Evolutionary conservation across 169 alveolate species (phyloP), one percentile per base, ranked within the genome.

Genomic region (Perkinsus marinus): DNA sequence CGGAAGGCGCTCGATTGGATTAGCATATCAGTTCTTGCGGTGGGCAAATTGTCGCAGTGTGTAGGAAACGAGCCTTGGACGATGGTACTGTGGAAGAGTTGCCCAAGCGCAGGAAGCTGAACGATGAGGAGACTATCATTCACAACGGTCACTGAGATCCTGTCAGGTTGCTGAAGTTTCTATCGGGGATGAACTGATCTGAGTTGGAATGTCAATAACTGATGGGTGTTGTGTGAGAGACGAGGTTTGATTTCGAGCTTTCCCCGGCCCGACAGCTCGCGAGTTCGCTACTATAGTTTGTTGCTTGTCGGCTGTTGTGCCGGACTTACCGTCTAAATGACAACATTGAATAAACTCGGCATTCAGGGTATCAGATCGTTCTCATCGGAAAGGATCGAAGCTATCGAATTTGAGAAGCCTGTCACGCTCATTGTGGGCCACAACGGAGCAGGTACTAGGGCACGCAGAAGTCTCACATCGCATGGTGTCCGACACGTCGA

Each of bases 381-480:
- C 95, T 93, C 98, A 90, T 99, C 98, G 16, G 98, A 96, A 68
- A 95, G 95, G 41, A 95, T 97, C 92, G 98, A 98, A 95, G 96
- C 95, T 47, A 94, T 98, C 26, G 96, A 96, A 68, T 98, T 98
- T 93, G 98, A 97, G 47, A 95, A 96, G 68, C 99, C 99, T 2
- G 96, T 98, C 89, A 98, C 99, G 0, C 95, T 98, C 47, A 98
- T 98, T 39, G 99, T 98, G 30, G 99, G 99, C 43, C 98, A 97
- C 69, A 98, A 98, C 95, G 99, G 99, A 39, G 98, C 99, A 39
- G 99, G 99, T 10, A 98, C 98, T 3, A 10, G 19, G 46, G 3
- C 10, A 6, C 10, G 19, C 46, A 10, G 46, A n/a, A n/a, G n/a
- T n/a, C 46, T 41, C 46, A 41, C 46, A 41, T 6, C 10, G 10